These are phyloP conservation scores for Daedaleopsis sinensis DNA, from an alignment of 768 basidiomycete species.

Conservation along the genomic window DNA sequence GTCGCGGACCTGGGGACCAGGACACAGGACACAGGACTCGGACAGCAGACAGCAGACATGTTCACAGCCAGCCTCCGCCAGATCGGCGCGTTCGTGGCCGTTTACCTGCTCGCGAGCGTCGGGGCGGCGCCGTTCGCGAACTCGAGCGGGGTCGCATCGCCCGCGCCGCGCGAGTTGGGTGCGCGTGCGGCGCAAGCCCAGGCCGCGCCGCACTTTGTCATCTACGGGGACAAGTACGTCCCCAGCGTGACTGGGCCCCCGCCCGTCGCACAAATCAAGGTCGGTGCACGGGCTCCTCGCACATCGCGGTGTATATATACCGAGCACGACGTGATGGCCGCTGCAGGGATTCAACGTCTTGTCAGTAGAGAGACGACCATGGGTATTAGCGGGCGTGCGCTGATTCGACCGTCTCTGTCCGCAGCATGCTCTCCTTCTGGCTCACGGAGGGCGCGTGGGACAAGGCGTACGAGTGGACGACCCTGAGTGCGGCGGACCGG, in stretches of 20 bases:
- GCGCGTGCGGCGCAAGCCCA: slow-evolving; percentile 25
- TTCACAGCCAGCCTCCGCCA: slow-evolving; percentile 11
- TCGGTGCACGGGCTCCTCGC: slow-evolving; percentile 28
- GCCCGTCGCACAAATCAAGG: slow-evolving; percentile 34
- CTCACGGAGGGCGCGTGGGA: slow-evolving; percentile 45
- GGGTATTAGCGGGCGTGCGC: neutral
- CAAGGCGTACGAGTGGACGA: slow-evolving; percentile 49
- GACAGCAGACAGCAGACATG: slow-evolving; percentile 4
- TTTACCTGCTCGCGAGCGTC: slow-evolving; percentile 8
- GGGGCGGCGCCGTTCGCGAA: slow-evolving; percentile 1
- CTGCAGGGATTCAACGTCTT: slow-evolving; percentile 36
- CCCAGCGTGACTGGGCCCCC: slow-evolving; percentile 44
- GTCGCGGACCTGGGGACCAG: too few species aligned
- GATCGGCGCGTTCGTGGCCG: slow-evolving; percentile 10
- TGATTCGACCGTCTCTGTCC: neutral
- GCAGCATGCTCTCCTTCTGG: slow-evolving; percentile 46
- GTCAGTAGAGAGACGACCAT: slow-evolving; percentile 20
- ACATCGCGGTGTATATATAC: too few species aligned
- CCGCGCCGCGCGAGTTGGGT: slow-evolving; percentile 6
- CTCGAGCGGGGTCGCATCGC: neutral
- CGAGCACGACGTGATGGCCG: too few species aligned
- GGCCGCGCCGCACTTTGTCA: slow-evolving; percentile 43
- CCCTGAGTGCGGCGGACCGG: slow-evolving; percentile 42
- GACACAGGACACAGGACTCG: neutral
- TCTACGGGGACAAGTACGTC: slow-evolving; percentile 42